Conservation (phyloP, 192 early-diverging fungal genomes). For the Phlyctochytrium arcticum region DNA sequence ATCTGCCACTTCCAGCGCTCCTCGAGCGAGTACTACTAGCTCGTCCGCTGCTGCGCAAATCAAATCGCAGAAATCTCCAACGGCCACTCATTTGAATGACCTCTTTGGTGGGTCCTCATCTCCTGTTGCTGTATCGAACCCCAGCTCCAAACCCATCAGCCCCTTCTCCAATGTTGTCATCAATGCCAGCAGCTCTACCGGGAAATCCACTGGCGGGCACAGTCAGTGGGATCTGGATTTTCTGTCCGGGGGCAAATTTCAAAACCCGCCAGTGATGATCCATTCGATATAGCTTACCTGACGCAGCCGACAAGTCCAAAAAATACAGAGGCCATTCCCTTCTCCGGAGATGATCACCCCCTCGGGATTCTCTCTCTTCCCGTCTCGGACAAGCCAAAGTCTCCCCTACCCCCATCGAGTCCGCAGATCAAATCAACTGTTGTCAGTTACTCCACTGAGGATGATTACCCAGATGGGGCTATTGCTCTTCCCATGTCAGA, state of each 20-base stretch:
- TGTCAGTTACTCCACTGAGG: too few relatives aligned
- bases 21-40: too few relatives aligned
- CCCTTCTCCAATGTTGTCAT: neutral
- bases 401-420: too few relatives aligned
- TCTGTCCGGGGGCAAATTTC: neutral
- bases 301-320: neutral
- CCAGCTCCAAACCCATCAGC: neutral
- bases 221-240: conserved; percentile 25
- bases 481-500: too few relatives aligned
- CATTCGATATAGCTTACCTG: conserved; percentile 12
- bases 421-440: too few relatives aligned
- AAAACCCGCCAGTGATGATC: neutral
- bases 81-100: neutral
- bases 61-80: too few relatives aligned
- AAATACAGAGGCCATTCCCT: neutral
- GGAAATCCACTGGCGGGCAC: neutral
- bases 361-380: conserved; percentile 18
- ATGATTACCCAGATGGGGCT: too few relatives aligned
- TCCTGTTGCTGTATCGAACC: neutral
- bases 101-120: neutral
- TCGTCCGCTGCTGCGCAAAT: too few relatives aligned
- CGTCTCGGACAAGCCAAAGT: conserved; percentile 1
- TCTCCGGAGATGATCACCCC: conserved; percentile 4
- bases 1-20: too few relatives aligned
- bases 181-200: neutral